Evolutionary conservation across 1,284 basidiomycete species (phyloP).

Genomic region (Ustilago esculenta): DNA sequence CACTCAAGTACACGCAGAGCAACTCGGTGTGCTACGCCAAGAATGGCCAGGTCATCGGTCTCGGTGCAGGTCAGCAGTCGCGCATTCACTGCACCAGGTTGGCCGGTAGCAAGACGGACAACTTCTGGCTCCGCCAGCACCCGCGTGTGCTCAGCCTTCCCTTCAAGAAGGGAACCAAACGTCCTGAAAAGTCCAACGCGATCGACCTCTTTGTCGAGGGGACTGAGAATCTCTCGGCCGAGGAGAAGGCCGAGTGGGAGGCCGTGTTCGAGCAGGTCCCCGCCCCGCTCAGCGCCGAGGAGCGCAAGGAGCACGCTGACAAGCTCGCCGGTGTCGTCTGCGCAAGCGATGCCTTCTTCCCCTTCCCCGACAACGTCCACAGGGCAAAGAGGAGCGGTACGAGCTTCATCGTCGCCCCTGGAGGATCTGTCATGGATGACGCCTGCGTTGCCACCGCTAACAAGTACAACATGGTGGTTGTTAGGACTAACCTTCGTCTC

Average conservation of each 20-base stretch:
- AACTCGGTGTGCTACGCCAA: conserved; percentile 98
- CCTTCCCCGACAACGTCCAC: conserved; percentile 98
- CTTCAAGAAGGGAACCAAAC: conserved; percentile 97
- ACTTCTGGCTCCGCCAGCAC: conserved; percentile 99
- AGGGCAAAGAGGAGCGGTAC: conserved; percentile 90
- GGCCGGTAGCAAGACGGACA: conserved; percentile 96
- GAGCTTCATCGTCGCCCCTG: conserved; percentile 89
- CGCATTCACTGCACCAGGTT: conserved; percentile 99
- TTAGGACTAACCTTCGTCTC: conserved; percentile 62
- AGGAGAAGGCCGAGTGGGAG: conserved; percentile 91
- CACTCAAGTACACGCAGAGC: conserved; percentile 98
- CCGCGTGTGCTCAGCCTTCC: conserved; percentile 87
- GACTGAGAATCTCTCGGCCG: conserved; percentile 65
- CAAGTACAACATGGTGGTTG: conserved; percentile 64
- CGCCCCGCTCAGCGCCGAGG: conserved; percentile 75
- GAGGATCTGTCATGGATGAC: conserved; percentile 95
- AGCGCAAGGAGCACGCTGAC: conserved; percentile 71
- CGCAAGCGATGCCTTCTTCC: conserved; percentile 98
- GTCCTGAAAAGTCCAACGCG: conserved; percentile 96
- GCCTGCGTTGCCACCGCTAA: conserved; percentile 64
- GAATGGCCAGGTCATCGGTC: conserved; percentile 90
- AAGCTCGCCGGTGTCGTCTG: conserved; percentile 79
- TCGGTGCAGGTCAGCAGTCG: conserved; percentile 97
- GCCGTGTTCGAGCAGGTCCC: conserved; percentile 82
- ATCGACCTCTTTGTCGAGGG: conserved; percentile 96